Evolutionary conservation across 1,139 yeast genomes (phyloP).

Genomic region (Wickerhamomyces sp.): DNA sequence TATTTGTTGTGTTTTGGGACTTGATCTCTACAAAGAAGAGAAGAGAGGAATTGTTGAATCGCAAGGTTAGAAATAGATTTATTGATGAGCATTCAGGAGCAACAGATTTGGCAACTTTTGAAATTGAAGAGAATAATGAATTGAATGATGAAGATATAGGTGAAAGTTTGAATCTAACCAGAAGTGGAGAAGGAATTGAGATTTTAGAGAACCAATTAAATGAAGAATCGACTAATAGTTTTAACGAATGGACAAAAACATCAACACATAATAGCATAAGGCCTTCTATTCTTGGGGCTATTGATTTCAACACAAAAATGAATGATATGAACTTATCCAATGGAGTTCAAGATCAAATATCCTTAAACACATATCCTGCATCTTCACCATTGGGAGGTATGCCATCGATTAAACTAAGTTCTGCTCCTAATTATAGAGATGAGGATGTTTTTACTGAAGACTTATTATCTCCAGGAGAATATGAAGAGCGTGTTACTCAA

Average conservation of each 20-base stretch:
- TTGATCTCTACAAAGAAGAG: slow-evolving; percentile 24
- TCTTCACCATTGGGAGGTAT: neutral
- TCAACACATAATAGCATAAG: slow-evolving; percentile 24
- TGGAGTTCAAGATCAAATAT: slow-evolving; percentile 1
- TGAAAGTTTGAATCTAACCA: slow-evolving; percentile 11
- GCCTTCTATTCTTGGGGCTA: slow-evolving; percentile 40
- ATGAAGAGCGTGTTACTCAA: slow-evolving; percentile 12
- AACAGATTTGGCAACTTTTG: slow-evolving; percentile 9
- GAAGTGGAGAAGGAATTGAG: slow-evolving; percentile 18
- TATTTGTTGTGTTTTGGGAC: slow-evolving; percentile 35
- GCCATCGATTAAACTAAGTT: neutral
- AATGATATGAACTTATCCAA: slow-evolving; percentile 2
- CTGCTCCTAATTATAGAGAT: slow-evolving; percentile 17
- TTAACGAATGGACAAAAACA: slow-evolving; percentile 18
- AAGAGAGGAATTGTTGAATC: slow-evolving; percentile 21
- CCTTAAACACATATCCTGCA: slow-evolving; percentile 1
- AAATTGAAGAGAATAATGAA: slow-evolving; percentile 16
- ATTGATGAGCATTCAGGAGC: slow-evolving; percentile 6
- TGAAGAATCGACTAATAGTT: slow-evolving; percentile 7
- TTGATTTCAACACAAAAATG: slow-evolving; percentile 30
- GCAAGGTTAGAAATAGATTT: slow-evolving; percentile 20
- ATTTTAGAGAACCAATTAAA: slow-evolving; percentile 14
- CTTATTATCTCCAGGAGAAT: neutral
- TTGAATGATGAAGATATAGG: slow-evolving; percentile 26
- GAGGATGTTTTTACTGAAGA: slow-evolving; percentile 2